phyloP scores from a whole-genome alignment of 345 rosid genomes.

The Luvunga scandens region DNA sequence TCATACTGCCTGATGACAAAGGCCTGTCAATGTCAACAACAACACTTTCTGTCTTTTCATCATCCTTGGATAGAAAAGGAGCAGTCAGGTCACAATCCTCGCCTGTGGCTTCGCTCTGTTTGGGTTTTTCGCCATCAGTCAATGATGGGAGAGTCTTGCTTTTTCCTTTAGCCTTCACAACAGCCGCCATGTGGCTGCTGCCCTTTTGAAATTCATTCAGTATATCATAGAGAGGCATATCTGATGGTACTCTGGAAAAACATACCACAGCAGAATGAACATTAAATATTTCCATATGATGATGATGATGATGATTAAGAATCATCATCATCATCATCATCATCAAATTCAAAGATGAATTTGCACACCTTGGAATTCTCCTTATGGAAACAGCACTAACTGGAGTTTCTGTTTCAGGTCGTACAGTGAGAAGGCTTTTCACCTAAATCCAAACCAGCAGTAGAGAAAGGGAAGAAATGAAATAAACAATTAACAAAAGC shows the following conservation, averaged over 20 bases:
- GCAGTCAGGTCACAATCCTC: conserved; percentile 48
- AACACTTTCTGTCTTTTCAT: conserved; percentile 50
- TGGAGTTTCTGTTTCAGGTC: conserved; percentile 93
- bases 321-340: no score
- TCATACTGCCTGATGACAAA: conserved; percentile 22
- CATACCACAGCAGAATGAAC: conserved; percentile 11
- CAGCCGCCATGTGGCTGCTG: conserved; percentile 99
- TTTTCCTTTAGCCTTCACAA: conserved; percentile 74
- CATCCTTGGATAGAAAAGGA: conserved; percentile 58
- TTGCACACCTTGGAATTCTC: conserved; percentile 77
- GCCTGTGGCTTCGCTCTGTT: conserved; percentile 32
- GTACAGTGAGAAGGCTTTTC: conserved; percentile 92
- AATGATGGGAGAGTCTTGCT: conserved; percentile 38
- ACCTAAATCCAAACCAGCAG: conserved; percentile 45
- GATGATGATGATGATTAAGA: neutral
- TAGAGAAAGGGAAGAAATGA: neutral
- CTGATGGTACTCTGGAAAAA: conserved; percentile 80
- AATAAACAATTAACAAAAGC: neutral
- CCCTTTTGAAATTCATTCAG: conserved; percentile 98
- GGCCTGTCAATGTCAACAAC: conserved; percentile 65
- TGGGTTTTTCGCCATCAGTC: conserved; percentile 34
- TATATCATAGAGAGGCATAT: conserved; percentile 96
- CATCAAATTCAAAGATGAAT: neutral
- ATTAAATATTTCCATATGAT: neutral
- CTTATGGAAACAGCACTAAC: conserved; percentile 89